A percentile compares a stretch with the other conserved stretches of the same genome.
Evolutionary conservation across 2,329 filamentous ascomycete species (phyloP).

Genomic region (Pyricularia grisea): DNA sequence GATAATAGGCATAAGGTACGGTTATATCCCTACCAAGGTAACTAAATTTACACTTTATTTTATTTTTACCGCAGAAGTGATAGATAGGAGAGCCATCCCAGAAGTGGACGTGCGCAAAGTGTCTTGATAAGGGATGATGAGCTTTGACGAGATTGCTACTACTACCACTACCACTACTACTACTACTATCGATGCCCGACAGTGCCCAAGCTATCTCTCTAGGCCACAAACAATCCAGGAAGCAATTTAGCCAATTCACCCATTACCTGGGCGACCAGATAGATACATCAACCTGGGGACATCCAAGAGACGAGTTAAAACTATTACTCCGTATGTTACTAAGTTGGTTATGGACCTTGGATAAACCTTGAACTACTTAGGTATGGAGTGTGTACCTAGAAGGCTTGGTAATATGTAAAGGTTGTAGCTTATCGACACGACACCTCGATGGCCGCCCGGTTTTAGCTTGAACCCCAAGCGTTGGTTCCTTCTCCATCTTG

Average conservation of each 20-base stretch:
- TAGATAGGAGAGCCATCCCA: not conserved
- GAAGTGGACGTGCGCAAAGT: not conserved
- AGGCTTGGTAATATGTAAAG: not conserved
- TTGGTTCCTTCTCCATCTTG: not conserved
- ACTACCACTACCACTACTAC: too few relatives aligned
- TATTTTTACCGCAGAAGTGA: not conserved
- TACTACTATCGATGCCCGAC: not conserved
- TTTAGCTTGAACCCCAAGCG: not conserved
- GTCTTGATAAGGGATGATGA: not conserved
- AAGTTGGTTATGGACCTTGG: too few relatives aligned
- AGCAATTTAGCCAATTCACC: not conserved
- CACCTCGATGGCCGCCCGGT: not conserved
- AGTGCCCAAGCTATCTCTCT: not conserved
- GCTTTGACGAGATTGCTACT: not conserved
- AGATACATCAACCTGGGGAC: not conserved
- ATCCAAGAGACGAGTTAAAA: not conserved
- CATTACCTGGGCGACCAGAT: not conserved
- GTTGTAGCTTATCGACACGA: not conserved
- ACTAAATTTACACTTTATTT: not conserved
- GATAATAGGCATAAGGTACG: not conserved
- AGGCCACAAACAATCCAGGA: not conserved
- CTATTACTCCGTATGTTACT: too few relatives aligned
- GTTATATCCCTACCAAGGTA: too few relatives aligned
- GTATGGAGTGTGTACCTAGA: not conserved
- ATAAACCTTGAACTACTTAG: not conserved